Conservation (phyloP, 257 asterid species). For the Nicotiana attenuata region DNA sequence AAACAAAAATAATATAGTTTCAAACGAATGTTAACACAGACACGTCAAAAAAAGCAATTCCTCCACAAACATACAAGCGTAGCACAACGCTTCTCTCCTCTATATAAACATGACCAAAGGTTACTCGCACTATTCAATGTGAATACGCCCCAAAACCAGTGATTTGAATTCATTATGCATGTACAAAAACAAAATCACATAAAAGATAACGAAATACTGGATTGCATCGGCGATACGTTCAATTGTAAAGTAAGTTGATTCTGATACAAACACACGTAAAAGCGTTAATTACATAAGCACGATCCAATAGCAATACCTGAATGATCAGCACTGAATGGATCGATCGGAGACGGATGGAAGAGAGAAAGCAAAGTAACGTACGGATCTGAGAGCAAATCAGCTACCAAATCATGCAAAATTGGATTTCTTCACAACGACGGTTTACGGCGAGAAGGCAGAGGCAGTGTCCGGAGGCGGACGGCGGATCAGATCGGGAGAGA, state of each 20-base stretch:
- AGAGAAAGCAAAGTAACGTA: not conserved
- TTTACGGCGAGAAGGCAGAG: not conserved
- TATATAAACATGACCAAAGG: not conserved
- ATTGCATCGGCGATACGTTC: not conserved
- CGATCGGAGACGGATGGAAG: not conserved
- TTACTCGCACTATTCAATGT: not conserved
- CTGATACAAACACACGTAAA: not conserved
- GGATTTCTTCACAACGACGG: not conserved
- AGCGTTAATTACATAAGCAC: not conserved
- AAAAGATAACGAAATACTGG: not conserved
- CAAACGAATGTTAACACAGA: not conserved
- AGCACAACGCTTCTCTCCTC: not conserved
- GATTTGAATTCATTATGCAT: not conserved
- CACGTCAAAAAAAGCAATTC: no score
- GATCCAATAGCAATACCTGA: not conserved
- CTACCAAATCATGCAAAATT: slow-evolving; percentile 2
- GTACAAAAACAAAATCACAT: not conserved
- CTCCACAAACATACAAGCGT: no score
- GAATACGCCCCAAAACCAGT: not conserved
- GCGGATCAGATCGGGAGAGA: not conserved
- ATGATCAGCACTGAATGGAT: not conserved
- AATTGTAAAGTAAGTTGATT: not conserved
- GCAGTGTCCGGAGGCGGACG: not conserved
- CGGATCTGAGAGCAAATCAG: not conserved
- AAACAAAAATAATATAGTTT: not conserved